Base-by-base conservation (phyloP, 805 yeast genomes). In the Candida awuae region DNA sequence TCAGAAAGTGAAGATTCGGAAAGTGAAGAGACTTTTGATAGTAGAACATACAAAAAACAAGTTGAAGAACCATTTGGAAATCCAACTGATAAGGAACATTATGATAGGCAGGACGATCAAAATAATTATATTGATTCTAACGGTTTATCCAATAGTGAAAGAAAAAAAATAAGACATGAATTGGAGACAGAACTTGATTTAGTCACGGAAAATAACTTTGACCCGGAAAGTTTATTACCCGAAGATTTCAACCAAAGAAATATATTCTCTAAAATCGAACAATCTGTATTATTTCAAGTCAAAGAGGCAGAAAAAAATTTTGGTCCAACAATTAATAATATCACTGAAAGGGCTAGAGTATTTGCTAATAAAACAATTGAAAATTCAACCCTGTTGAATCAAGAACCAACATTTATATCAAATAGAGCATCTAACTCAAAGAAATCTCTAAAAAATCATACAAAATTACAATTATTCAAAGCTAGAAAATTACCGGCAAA, bases 401-500 rank as follows among this genome's bases (percentile, higher is more conserved):
- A 45, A 10, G 8, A 33, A 7, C 46, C 49, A 6, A 41, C 35
- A 9, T 44, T 44, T 29, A n/a, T 45, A 17, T 34, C 38, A 2
- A 29, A 35, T 31, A 32, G 27, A 29, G 12, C 21, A 17, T 26
- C 13, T 17, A n/a, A 18, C 15, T 15, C n/a, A 19, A 26, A 8
- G 19, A 23, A 30, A 7, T 10, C 25, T 33, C 13, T 10, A 22
- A 14, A 19, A 28, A 15, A 16, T n/a, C 16, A 31, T 14, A 21
- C 18, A 38, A 17, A 36, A 32, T n/a, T n/a, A 8, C 34, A 37
- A 18, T 13, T 45, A 4, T 39, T 39, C n/a, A 42, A 38, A 23
- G 45, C 47, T 6, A 33, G 72, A 7, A 64, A 70, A 1, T 53
- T 77, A 20, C 73, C 77, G 36, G 75, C 84, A 1, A 66, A 67